Base-by-base conservation (phyloP, 2,329 filamentous ascomycete species). In the Fusarium tricinctum region DNA sequence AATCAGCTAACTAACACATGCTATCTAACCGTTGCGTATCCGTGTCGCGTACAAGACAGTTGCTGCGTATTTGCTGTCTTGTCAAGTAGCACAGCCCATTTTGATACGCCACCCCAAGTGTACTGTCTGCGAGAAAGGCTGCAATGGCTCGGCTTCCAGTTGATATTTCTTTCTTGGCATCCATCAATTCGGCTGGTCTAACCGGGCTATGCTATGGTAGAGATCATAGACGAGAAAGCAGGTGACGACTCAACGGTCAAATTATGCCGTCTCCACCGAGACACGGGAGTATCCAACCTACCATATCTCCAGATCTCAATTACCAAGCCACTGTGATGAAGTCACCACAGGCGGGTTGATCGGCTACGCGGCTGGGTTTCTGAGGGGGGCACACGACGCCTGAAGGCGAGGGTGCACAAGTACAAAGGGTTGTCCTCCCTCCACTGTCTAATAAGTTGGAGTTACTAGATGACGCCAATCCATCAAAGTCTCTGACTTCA, bases 261-360 rank as follows among this genome's bases (percentile, higher is more conserved):
- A 45, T 45, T 53, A 45, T 61, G 39, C 56, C 56, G 56, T 51
- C 40, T 39, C 40, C 46, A 32, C 39, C 20, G 56, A 49, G 19
- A n/a, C 13, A 47, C 44, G 33, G 58, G 58, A 40, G 54, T 35
- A 50, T 54, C 43, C 62, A 50, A 33, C 53, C 52, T 55, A 45
- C 48, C 57, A 43, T 20, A 61, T 30, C 42, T 42, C 46, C 28
- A 45, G 26, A 49, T 42, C 42, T 22, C 55, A 68, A 50, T 59
- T 53, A 39, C 67, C 50, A 62, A 70, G 68, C 67, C 68, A 70
- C 67, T 23, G 43, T 55, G 44, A 70, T 70, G 68, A 70, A 70
- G 68, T 70, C 68, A 70, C 63, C 51, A 47, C 30, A n/a, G 20
- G 23, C 32, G 46, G 56, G 42, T 32, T 58, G 58, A 63, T 50